Evolutionary conservation across 768 basidiomycete genomes (phyloP), one percentile per base, ranked within the genome.

Genomic region (Kwoniella dendrophila): DNA sequence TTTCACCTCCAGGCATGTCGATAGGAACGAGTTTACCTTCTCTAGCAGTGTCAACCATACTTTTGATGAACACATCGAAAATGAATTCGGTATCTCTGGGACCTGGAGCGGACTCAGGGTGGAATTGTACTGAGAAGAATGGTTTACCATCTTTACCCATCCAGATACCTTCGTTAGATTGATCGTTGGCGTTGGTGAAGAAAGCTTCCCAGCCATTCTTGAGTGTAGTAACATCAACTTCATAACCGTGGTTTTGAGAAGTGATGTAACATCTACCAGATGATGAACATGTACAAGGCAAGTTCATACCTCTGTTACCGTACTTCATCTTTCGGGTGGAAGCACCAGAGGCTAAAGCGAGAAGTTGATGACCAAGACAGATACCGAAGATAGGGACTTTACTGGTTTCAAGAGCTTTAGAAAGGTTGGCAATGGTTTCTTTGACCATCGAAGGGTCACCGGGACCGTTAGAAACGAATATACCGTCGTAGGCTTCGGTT

Each of bases 251-350:
- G 78, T 99, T 99, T 81, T 99, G 96, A 73, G 90, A 92, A 38
- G 96, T 99, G 82, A 99, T 98, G 79, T 98, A 99, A 82, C 96
- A 99, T 56, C 96, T 84, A 30, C 94, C 96, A 50, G 90, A 92
- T 56, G 95, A 84, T 41, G 89, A 85, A 78, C 93, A 91, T 18
- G 91, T 98, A 78, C 95, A 98, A 2, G 96, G 96, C 75, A 99
- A 92, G 80, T 99, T 99, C 78, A 97, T 93, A 3, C 96, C 96
- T 66, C 96, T 91, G 75, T 99, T 99, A 38, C 96, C 96, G 78
- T 98, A 98, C 82, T 97, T 97, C 93, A 99, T 98, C 81, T 99
- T 99, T 36, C 90, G 91, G 4, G 96, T 98, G 64, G 83, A 85
- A 4, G 92, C 95, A 33, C 96, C 96, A 1, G 90, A 88, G 30